phyloP scores from a whole-genome alignment of 2,329 filamentous ascomycete species.

The Shiraia sp. region DNA sequence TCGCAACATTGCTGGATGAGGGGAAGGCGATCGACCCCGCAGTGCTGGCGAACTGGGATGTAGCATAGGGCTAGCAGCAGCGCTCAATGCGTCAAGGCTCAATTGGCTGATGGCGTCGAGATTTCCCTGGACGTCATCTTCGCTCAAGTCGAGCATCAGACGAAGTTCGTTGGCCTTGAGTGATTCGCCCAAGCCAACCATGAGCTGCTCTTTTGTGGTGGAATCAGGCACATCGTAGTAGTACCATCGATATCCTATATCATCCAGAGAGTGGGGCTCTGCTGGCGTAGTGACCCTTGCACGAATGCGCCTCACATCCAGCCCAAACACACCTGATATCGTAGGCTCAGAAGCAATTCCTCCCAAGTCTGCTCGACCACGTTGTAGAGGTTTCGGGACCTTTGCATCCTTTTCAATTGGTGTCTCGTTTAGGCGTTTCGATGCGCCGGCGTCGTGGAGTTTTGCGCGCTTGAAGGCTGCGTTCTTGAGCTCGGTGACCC shows the following conservation, averaged over 20 bases:
- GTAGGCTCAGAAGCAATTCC: slow-evolving; percentile 34
- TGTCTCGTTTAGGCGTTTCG: slow-evolving; percentile 37
- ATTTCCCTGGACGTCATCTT: slow-evolving; percentile 42
- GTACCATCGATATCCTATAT: slow-evolving; percentile 38
- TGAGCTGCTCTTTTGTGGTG: slow-evolving; percentile 38
- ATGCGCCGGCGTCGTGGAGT: slow-evolving; percentile 41
- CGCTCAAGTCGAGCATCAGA: slow-evolving; percentile 41
- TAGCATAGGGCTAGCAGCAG: slow-evolving; percentile 42
- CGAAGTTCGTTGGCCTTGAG: slow-evolving; percentile 43
- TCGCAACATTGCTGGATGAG: slow-evolving; percentile 32
- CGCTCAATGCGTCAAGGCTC: slow-evolving; percentile 41
- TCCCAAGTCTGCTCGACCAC: slow-evolving; percentile 31
- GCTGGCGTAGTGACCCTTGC: slow-evolving; percentile 38
- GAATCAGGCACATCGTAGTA: slow-evolving; percentile 37
- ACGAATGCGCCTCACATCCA: slow-evolving; percentile 38
- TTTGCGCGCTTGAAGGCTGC: slow-evolving; percentile 43
- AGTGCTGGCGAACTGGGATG: slow-evolving; percentile 40
- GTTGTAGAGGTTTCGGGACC: slow-evolving; percentile 32
- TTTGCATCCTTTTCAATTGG: slow-evolving; percentile 39
- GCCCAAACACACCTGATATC: slow-evolving; percentile 43
- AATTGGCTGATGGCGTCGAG: slow-evolving; percentile 44
- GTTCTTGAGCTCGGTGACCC: slow-evolving; percentile 45
- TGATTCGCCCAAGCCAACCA: slow-evolving; percentile 38
- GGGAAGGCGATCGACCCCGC: slow-evolving; percentile 38
- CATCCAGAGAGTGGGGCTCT: slow-evolving; percentile 37